Conservation (phyloP, 2,329 filamentous ascomycete genomes). For the Fusarium sp. region DNA sequence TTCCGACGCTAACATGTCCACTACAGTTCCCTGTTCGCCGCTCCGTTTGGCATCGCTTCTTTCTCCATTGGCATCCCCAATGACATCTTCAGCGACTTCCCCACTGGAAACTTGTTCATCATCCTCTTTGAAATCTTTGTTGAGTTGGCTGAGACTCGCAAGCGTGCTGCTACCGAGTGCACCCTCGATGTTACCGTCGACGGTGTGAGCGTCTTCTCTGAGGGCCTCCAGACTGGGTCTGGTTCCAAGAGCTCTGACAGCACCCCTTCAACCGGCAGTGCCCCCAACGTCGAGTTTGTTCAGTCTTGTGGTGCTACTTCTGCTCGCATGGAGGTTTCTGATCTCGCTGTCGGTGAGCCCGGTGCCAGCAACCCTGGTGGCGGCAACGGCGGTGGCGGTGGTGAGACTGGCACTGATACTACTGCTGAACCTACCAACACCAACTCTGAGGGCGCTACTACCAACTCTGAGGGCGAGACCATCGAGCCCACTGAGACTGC, state of each 20-base stretch:
- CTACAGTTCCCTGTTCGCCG: neutral
- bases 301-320: conserved; percentile 23
- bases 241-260: accelerated
- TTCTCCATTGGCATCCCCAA: conserved; percentile 7
- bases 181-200: neutral
- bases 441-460: conserved; percentile 4
- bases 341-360: conserved; percentile 13
- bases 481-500: neutral
- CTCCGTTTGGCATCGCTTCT: neutral
- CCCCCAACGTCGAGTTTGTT: conserved; percentile 8
- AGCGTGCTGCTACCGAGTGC: conserved; percentile 25
- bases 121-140: conserved; percentile 5
- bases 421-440: conserved; percentile 38
- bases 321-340: neutral
- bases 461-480: neutral
- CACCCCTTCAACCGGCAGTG: accelerated
- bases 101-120: neutral
- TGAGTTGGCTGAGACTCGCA: neutral
- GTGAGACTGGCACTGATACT: conserved; percentile 47
- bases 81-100: accelerated
- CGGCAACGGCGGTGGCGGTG: neutral
- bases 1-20: neutral
- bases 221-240: neutral
- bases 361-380: neutral
- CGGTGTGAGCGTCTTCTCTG: neutral